phyloP scores from a whole-genome alignment of 192 early-diverging fungal species.

The Pilobolus umbonatus region DNA sequence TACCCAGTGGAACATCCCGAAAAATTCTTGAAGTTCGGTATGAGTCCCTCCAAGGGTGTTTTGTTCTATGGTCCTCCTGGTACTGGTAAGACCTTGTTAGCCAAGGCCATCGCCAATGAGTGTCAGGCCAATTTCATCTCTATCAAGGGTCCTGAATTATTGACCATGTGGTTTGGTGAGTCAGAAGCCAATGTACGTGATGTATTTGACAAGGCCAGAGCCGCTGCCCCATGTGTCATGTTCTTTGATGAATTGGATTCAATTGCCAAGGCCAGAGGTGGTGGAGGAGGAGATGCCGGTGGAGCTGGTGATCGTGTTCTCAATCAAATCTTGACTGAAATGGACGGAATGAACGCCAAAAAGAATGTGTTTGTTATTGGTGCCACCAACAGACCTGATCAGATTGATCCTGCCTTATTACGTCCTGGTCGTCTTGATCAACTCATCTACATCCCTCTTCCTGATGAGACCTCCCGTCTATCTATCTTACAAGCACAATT shows the following conservation, averaged over 20 bases:
- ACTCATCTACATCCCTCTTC: slow-evolving; percentile 84
- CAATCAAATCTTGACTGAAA: slow-evolving; percentile 98
- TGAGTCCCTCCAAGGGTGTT: slow-evolving; percentile 94
- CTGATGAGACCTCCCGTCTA: slow-evolving; percentile 82
- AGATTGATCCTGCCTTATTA: slow-evolving; percentile 94
- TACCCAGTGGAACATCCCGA: slow-evolving; percentile 99
- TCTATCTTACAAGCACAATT: slow-evolving; percentile 82
- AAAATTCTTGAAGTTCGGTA: slow-evolving; percentile 99
- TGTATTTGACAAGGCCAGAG: slow-evolving; percentile 98
- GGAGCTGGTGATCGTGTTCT: slow-evolving; percentile 97
- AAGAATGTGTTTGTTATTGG: slow-evolving; percentile 99
- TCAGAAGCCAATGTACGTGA: slow-evolving; percentile 99
- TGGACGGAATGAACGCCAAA: slow-evolving; percentile 99
- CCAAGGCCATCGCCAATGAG: slow-evolving; percentile 99
- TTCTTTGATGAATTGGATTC: slow-evolving; percentile 99
- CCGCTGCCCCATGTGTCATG: slow-evolving; percentile 98
- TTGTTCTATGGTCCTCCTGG: slow-evolving; percentile 99
- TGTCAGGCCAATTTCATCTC: slow-evolving; percentile 99
- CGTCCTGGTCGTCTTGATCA: slow-evolving; percentile 98
- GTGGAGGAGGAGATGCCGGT: slow-evolving; percentile 71
- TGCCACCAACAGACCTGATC: slow-evolving; percentile 98
- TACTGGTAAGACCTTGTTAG: slow-evolving; percentile 96
- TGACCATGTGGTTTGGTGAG: slow-evolving; percentile 99
- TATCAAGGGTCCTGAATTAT: slow-evolving; percentile 94
- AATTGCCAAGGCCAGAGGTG: slow-evolving; percentile 90